These are phyloP conservation scores for Trichothecium sympodiale DNA, from an alignment of 2,329 filamentous ascomycete genomes.

Conservation along the genomic window DNA sequence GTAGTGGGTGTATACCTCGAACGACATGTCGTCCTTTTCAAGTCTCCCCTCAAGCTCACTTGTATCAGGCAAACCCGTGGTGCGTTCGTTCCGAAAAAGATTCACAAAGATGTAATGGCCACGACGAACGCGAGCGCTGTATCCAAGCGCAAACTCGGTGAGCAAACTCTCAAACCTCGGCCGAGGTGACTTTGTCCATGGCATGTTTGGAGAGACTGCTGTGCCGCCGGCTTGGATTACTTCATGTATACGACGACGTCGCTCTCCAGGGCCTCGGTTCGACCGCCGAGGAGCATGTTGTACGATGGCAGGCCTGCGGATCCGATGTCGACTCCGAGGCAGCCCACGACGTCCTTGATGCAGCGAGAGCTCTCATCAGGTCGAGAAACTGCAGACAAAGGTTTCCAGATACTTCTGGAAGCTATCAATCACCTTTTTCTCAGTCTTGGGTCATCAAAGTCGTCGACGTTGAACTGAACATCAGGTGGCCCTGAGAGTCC, in stretches of 20 bases:
- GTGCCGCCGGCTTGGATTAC: constrained; percentile 2
- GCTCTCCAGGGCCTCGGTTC: constrained; percentile 3
- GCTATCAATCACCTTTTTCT: neutral
- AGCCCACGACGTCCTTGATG: constrained; percentile 4
- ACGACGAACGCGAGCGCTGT: neutral
- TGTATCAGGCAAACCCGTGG: constrained; percentile 1
- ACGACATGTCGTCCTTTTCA: too few relatives aligned
- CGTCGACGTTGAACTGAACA: constrained; percentile 4
- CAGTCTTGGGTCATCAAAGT: constrained; percentile 2
- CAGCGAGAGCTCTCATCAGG: neutral
- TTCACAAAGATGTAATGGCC: constrained; percentile 3
- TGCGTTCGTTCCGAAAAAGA: constrained; percentile 2
- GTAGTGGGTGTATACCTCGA: too few relatives aligned
- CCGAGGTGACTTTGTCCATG: constrained; percentile 2
- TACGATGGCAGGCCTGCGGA: constrained; percentile 2
- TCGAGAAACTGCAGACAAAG: neutral
- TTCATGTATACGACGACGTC: constrained; percentile 4
- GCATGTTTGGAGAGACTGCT: too few relatives aligned
- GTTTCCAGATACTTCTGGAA: constrained; percentile 2
- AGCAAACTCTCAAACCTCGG: constrained; percentile 1
- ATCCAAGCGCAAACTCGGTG: constrained; percentile 1
- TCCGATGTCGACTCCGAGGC: constrained; percentile 2
- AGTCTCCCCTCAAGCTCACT: too few relatives aligned
- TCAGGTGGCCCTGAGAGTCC: constrained; percentile 2
- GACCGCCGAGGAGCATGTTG: constrained; percentile 4